Percentiles rank a stretch among this genome's conserved stretches.
phyloP scores from a whole-genome alignment of 179 eudicot genomes.

The Beta lomatogona region DNA sequence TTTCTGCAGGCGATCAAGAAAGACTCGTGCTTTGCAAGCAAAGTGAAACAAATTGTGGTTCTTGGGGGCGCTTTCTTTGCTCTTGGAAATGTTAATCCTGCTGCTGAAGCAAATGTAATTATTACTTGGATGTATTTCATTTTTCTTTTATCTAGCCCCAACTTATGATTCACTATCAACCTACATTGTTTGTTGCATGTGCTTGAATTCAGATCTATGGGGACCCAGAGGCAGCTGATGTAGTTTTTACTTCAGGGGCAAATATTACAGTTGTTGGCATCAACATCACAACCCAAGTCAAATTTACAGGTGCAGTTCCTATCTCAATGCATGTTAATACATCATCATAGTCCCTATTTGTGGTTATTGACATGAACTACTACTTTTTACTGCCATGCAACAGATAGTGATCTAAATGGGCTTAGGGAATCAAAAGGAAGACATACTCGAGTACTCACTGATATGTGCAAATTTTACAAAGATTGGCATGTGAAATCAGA shows the following conservation, averaged over 20 bases:
- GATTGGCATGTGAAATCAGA: conserved; percentile 93
- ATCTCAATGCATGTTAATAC: background rate
- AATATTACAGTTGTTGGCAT: conserved; percentile 81
- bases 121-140: background rate
- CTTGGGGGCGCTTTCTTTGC: conserved; percentile 94
- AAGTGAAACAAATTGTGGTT: conserved; percentile 77
- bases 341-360: background rate
- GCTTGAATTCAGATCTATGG: conserved; percentile 64
- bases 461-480: conserved; percentile 83
- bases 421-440: conserved; percentile 70
- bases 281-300: conserved; percentile 87
- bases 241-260: conserved; percentile 90
- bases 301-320: conserved; percentile 52
- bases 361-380: conserved; percentile 10
- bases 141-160: background rate
- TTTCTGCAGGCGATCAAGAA: conserved; percentile 76
- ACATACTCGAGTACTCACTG: conserved; percentile 49
- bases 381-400: background rate
- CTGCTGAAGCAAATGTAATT: conserved; percentile 94
- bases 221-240: conserved; percentile 97
- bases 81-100: conserved; percentile 91
- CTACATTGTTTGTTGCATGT: background rate
- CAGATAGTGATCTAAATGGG: conserved; percentile 74
- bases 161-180: background rate
- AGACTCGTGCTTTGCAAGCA: conserved; percentile 80